Base-by-base conservation (phyloP, 305 asterid species). In the Solanum hybrid region DNA sequence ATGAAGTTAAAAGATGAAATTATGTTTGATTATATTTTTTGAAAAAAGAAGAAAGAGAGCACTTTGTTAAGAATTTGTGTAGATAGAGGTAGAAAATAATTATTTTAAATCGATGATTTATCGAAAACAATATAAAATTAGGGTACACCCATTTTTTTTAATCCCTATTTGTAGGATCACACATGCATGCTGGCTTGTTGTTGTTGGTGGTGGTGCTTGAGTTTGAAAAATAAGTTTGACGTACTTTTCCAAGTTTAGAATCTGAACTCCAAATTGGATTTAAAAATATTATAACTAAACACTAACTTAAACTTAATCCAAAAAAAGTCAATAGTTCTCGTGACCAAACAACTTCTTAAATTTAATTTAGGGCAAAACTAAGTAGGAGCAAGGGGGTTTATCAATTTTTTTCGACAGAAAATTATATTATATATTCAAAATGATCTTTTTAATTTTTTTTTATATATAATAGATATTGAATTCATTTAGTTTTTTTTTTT, bases 61-160 rank as follows among this genome's bases (percentile, higher is more conserved):
- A 28, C 3, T 29, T 74, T 2, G 9, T 29, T 7, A 12, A 13
- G 2, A 74, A 74, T 29, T 73, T 29, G 4, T 1, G 1, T 0
- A 3, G 1, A 74, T 74, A 3, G 3, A 74, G 1, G 0, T 74
- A 13, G 3, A 29, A 29, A 28, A 14, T 0, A 29, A 29, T 7
- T 0, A 3, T 7, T 28, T 29, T 29, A 13, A 74, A 0, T 0
- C 0, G 0, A 74, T 33, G 1, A 61, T 18, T 5, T 61, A 61
- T 61, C 0, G 5, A 20, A 57, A 61, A 51, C 1, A 0, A 3
- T 26, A 13, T 51, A 51, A 51, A 5, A 13, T 51, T 14, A 5
- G 64, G 18, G 1, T 51, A 51, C 20, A 51, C 3, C 16, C 22
- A 51, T 16, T 5, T 18, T n/a, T 8, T 10, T 8, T 0, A 9